These are phyloP conservation scores for Aureobasidium leucospermi DNA, from an alignment of 2,329 filamentous ascomycete genomes.

Conservation along the genomic window DNA sequence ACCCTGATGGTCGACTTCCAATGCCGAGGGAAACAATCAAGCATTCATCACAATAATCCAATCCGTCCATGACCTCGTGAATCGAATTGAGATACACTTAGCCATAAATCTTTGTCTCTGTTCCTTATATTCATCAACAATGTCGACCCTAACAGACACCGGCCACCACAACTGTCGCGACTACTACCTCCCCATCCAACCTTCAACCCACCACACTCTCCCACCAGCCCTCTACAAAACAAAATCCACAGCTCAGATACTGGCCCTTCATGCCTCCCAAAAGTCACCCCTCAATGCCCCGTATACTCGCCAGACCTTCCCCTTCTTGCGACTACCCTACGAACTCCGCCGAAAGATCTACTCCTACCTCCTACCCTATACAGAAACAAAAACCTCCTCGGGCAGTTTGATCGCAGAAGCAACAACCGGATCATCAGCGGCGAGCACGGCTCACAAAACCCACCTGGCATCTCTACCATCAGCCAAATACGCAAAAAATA, in stretches of 20 bases:
- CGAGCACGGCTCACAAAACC: neutral
- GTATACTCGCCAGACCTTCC: conserved; percentile 17
- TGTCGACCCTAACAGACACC: conserved; percentile 17
- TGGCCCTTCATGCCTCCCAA: neutral
- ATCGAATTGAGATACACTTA: no score
- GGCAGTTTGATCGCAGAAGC: neutral
- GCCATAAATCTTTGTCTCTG: no score
- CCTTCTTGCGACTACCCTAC: conserved; percentile 32
- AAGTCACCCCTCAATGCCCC: conserved; percentile 13
- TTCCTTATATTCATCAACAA: neutral
- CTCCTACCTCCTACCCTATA: conserved; percentile 35
- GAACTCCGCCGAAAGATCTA: conserved; percentile 40
- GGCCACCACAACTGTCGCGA: conserved; percentile 32
- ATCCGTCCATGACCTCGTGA: no score
- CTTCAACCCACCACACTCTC: neutral
- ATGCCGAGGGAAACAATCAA: neutral
- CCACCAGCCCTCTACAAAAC: neutral
- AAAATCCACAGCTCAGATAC: neutral
- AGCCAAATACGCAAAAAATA: conserved; percentile 1
- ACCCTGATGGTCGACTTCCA: neutral
- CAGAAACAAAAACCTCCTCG: conserved; percentile 18
- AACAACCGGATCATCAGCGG: neutral
- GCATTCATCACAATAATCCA: neutral
- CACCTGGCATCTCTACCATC: neutral
- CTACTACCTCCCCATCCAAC: conserved; percentile 22